Base-by-base conservation (phyloP, 2,329 filamentous ascomycete species). In the Acrocalymma vagum region DNA sequence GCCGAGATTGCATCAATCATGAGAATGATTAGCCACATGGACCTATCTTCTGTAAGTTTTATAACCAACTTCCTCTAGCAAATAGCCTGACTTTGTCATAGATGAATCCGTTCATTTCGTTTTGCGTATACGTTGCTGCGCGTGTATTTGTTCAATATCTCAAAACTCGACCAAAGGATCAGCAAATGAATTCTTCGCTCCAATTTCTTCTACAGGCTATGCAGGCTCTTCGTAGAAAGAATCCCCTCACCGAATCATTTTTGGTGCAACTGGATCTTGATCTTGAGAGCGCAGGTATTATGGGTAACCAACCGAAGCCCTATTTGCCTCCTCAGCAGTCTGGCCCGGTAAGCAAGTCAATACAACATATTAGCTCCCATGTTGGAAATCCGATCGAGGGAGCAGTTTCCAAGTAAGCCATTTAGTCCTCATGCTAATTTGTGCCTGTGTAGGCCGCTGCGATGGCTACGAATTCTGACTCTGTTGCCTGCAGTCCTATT, bases 51-150 rank as follows among this genome's bases (percentile, higher is more conserved):
- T 44, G 92, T 96, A 80, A 73, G 88, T 72, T 30, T 65, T 6
- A 37, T 18, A 9, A 13, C 4, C 17, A 9, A 2, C 8, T 16
- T 13, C 3, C 7, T n/a, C 10, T 23, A 29, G 18, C 21, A 9
- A 25, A 16, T 11, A 2, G 17, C 24, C 6, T 61, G 55, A 51
- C 45, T 59, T 25, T 63, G 53, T 2, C n/a, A n/a, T 46, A 96
- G 90, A 90, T 96, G 83, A 96, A 96, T 55, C 90, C 93, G 0
- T 97, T 96, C 66, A 87, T 95, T 58, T 91, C 90, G 0, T 97
- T 97, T 70, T 96, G 91, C 63, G 80, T 99, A 28, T 97, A 96
- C 59, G 92, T 97, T n/a, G 88, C 93, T 9, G 90, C 93, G 15
- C 83, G 94, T 35, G 93, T 97, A 0, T 97, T 97, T 62, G 87